phyloP scores from a whole-genome alignment of 257 asterid species.

The Prunella vulgaris region DNA sequence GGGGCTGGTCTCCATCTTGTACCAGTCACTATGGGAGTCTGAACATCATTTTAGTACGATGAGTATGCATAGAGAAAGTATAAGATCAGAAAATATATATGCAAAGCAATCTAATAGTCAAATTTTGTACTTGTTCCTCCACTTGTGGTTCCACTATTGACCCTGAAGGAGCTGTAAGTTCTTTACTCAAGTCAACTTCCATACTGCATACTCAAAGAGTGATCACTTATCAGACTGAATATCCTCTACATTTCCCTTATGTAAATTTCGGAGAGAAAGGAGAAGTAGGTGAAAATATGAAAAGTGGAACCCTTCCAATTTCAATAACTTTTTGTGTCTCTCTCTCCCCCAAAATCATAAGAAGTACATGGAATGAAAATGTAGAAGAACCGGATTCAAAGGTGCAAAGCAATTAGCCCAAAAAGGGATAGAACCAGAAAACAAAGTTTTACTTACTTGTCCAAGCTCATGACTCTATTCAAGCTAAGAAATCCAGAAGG shows the following conservation, averaged over 20 bases:
- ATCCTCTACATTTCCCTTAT: neutral
- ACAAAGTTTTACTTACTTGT: slow-evolving; percentile 46
- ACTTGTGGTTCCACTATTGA: slow-evolving; percentile 30
- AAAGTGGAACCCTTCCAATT: neutral
- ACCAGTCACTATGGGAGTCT: slow-evolving; percentile 38
- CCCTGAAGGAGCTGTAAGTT: slow-evolving; percentile 43
- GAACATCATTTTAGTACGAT: slow-evolving; percentile 24
- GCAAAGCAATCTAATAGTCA: slow-evolving; percentile 8
- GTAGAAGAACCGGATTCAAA: neutral
- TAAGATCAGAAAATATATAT: neutral
- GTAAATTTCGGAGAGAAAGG: neutral
- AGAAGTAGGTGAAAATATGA: neutral
- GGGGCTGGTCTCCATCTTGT: slow-evolving; percentile 87
- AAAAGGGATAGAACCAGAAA: neutral
- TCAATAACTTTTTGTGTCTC: neutral
- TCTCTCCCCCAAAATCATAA: neutral
- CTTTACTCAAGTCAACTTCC: slow-evolving; percentile 74
- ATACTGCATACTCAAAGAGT: slow-evolving; percentile 37
- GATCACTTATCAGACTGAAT: neutral
- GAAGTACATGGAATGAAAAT: neutral
- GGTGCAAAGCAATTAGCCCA: neutral
- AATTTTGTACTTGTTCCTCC: slow-evolving; percentile 44
- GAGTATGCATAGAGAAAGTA: slow-evolving; percentile 23
- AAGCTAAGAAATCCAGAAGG: slow-evolving; percentile 89
- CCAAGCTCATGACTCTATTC: slow-evolving; percentile 90